Percentiles rank a stretch among this genome's conserved stretches.
Conservation (phyloP, 2,329 filamentous ascomycete genomes). For the Macrophomina phaseolina region DNA sequence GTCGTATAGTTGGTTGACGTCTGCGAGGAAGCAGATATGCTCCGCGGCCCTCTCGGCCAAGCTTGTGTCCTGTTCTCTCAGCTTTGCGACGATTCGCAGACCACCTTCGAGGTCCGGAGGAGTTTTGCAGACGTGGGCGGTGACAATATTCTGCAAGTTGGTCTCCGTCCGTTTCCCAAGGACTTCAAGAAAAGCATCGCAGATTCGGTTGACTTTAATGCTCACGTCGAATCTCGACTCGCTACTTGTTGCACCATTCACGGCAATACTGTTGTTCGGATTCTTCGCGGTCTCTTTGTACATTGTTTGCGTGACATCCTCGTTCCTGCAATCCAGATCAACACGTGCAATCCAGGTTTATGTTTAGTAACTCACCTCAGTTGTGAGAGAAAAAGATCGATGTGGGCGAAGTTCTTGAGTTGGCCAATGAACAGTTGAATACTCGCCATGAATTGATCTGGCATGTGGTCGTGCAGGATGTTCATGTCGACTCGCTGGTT, state of each 20-base stretch:
- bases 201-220: conserved; percentile 84
- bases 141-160: conserved; percentile 89
- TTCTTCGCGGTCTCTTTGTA: conserved; percentile 82
- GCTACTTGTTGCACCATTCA: conserved; percentile 25
- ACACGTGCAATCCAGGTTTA: background rate
- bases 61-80: conserved; percentile 66
- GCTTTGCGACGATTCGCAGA: conserved; percentile 74
- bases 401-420: conserved; percentile 77
- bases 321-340: conserved; percentile 60
- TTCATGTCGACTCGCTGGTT: conserved; percentile 98
- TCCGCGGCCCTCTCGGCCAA: conserved; percentile 89
- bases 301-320: conserved; percentile 92
- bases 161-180: conserved; percentile 67
- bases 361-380: conserved; percentile 64
- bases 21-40: conserved; percentile 96
- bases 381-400: conserved; percentile 90
- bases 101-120: conserved; percentile 90
- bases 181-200: conserved; percentile 77
- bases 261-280: conserved; percentile 35
- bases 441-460: conserved; percentile 79
- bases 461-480: conserved; percentile 91
- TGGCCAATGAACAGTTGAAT: conserved; percentile 82
- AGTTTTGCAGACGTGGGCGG: conserved; percentile 89
- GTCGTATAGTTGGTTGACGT: conserved; percentile 90
- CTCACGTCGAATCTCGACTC: conserved; percentile 33